Percentiles rank a stretch among this genome's conserved stretches.
phyloP scores from a whole-genome alignment of 768 basidiomycete genomes.

The Boletus pseudopeckii region DNA sequence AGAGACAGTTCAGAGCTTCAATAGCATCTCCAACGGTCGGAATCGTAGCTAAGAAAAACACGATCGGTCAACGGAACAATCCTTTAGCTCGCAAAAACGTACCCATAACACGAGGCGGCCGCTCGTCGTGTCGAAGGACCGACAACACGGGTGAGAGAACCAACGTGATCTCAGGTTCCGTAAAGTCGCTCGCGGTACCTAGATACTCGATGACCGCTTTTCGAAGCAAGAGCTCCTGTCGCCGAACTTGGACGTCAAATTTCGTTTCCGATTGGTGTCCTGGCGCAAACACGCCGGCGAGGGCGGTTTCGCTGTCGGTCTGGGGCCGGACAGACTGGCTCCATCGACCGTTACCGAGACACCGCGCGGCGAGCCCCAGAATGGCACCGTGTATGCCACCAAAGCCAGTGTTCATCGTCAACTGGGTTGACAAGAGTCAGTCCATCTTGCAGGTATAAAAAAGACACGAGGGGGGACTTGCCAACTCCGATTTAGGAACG shows the following conservation, averaged over 20 bases:
- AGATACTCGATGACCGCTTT: constrained; percentile 65
- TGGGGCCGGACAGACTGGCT: constrained; percentile 55
- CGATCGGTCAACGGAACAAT: background rate
- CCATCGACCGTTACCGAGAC: constrained; percentile 59
- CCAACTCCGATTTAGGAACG: constrained; percentile 76
- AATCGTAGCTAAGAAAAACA: constrained; percentile 52
- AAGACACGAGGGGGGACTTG: constrained; percentile 34
- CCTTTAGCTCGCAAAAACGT: constrained; percentile 14
- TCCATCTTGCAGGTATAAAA: background rate
- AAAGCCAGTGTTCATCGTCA: constrained; percentile 71
- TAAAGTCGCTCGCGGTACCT: constrained; percentile 69
- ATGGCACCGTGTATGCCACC: constrained; percentile 83
- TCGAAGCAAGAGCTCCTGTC: constrained; percentile 55
- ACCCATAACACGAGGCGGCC: constrained; percentile 57
- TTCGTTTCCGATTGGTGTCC: constrained; percentile 53
- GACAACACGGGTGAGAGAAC: constrained; percentile 67
- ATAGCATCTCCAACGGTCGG: constrained; percentile 76
- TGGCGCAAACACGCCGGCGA: constrained; percentile 51
- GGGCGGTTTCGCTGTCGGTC: constrained; percentile 61
- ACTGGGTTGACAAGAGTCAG: constrained; percentile 29
- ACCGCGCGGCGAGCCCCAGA: constrained; percentile 68
- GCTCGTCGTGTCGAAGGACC: constrained; percentile 55
- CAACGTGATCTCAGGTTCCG: constrained; percentile 72
- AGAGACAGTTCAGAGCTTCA: constrained; percentile 60
- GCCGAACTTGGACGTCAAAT: constrained; percentile 56